These are phyloP conservation scores for Mortierella sp. DNA, from an alignment of 371 early-diverging fungal species.

Conservation along the genomic window DNA sequence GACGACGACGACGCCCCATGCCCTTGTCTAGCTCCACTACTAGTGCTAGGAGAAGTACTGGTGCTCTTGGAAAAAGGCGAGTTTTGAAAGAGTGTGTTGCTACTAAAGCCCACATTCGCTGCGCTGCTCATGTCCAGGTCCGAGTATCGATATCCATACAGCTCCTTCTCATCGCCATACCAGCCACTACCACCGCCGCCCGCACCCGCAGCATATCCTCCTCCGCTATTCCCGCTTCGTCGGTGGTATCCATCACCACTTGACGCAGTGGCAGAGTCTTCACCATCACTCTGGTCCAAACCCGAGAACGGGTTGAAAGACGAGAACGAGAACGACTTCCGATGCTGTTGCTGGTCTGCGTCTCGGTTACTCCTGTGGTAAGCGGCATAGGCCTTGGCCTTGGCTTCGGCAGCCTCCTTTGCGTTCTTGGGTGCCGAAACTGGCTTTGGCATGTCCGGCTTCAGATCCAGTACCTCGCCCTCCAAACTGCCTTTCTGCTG, in stretches of 20 bases:
- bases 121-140: constrained; percentile 17
- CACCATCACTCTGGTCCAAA: neutral
- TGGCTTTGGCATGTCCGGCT: constrained; percentile 33
- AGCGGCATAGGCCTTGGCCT: constrained; percentile 26
- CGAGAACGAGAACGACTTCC: constrained; percentile 47
- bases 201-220: neutral
- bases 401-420: constrained; percentile 39
- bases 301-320: neutral
- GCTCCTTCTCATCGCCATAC: constrained; percentile 3
- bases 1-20: neutral
- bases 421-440: constrained; percentile 26
- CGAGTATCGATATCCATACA: constrained; percentile 20
- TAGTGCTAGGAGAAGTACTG: neutral
- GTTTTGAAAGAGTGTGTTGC: constrained; percentile 28
- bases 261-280: neutral
- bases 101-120: constrained; percentile 14
- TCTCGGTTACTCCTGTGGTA: neutral
- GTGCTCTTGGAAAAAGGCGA: constrained; percentile 27
- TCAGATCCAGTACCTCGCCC: constrained; percentile 30
- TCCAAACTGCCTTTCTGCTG: constrained; percentile 14
- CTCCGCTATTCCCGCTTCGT: neutral
- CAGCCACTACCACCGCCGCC: neutral
- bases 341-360: constrained; percentile 14
- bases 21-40: neutral
- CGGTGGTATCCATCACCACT: neutral